Base-by-base conservation (phyloP, 208 protist species). In the Trypanosoma brucei region DNA sequence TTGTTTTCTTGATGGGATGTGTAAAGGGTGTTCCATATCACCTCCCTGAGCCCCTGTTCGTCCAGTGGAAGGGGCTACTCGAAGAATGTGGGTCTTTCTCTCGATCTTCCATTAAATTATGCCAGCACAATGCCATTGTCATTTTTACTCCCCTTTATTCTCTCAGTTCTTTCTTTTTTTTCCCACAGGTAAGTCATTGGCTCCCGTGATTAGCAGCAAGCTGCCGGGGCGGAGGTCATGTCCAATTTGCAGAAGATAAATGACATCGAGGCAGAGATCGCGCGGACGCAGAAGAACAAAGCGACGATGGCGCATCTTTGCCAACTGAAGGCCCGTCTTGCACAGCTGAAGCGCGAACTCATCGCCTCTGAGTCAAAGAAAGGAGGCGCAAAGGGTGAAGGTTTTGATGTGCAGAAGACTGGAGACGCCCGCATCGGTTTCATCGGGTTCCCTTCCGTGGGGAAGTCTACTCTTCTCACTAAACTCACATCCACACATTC, bases 391-490 rank as follows among this genome's bases (percentile, higher is more conserved):
- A 95, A 92, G 65, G 88, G 86, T 52, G 95, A 96, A 51, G 98
- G 98, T 38, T 99, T 99, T 70, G 98, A 99, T 74, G 98, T 99
- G 36, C 91, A 97, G 51, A 99, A 99, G 78, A 93, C 95, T 0
- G 95, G 97, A 49, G 95, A 98, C 72, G 97, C 97, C 9, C 86
- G 96, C 59, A 96, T 98, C 57, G 96, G 91, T 57, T 94, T 98
- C 56, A 97, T 99, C 72, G 97, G 97, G 38, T 99, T 99, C 72
- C 97, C 97, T 0, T 98, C 96, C 1, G 97, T 99, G 6, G 97
- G 97, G 50, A 99, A 99, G 85, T 98, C 94, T 5, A 99, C 98
- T 0, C 84, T 99, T 39, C 76, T 99, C 48, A 97, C 81, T 14
- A 98, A 99, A 75, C 84, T 99, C 74, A 99, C 98, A 11, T 93